Conservation (phyloP, 805 yeast species). For the Yamadazyma kitorensis region DNA sequence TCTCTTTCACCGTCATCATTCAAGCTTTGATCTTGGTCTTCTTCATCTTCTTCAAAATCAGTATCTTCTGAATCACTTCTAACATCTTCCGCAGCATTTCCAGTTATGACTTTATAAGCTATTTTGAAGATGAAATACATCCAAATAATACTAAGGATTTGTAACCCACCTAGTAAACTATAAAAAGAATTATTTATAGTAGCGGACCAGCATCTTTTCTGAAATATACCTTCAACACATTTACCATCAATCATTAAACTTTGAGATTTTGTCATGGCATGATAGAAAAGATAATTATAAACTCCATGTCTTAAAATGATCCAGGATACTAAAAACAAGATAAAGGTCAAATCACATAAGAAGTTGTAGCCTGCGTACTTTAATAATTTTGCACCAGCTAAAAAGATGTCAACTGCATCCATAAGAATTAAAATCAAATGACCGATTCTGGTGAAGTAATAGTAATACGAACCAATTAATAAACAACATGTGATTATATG, state of each 20-base stretch:
- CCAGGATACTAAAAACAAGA: constrained; percentile 68
- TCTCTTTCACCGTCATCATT: constrained; percentile 16
- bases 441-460: constrained; percentile 74
- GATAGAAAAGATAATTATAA: constrained; percentile 64
- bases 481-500: constrained; percentile 77
- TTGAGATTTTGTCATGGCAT: constrained; percentile 45
- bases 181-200: constrained; percentile 47
- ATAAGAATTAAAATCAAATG: constrained; percentile 72
- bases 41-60: constrained; percentile 25
- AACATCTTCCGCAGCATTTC: constrained; percentile 79
- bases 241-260: constrained; percentile 39
- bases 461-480: constrained; percentile 67
- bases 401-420: constrained; percentile 78
- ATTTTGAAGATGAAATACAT: constrained; percentile 69
- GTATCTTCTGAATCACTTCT: constrained; percentile 78
- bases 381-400: constrained; percentile 72
- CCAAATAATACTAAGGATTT: constrained; percentile 68
- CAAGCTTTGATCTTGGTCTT: constrained; percentile 17
- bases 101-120: constrained; percentile 65
- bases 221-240: constrained; percentile 36
- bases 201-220: constrained; percentile 51
- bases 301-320: constrained; percentile 67
- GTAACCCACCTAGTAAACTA: constrained; percentile 60
- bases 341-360: constrained; percentile 68
- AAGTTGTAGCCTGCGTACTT: constrained; percentile 63